These are phyloP conservation scores for Metschnikowia baotianmanensis DNA, from an alignment of 805 yeast genomes.

Conservation along the genomic window DNA sequence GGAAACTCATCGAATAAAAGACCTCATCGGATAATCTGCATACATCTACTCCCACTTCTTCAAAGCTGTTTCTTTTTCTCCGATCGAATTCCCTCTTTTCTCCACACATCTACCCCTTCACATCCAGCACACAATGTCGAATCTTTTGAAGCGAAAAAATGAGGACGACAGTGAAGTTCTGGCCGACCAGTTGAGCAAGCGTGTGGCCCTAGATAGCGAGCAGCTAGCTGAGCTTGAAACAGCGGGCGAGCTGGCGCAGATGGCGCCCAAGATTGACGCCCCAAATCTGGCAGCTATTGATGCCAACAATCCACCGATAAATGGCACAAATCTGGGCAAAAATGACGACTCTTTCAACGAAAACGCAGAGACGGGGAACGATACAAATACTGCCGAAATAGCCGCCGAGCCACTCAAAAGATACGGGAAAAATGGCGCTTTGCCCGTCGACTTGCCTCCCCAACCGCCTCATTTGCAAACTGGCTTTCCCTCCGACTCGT, in stretches of 20 bases:
- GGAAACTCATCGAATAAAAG: too few species aligned
- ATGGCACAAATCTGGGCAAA: too few species aligned
- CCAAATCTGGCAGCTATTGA: background rate
- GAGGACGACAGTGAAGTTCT: constrained; percentile 48
- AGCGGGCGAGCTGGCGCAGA: background rate
- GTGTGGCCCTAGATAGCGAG: constrained; percentile 71
- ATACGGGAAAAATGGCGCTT: too few species aligned
- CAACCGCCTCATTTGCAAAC: background rate
- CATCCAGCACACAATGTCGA: constrained; percentile 17
- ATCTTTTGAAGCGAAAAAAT: constrained; percentile 62
- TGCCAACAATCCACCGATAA: too few species aligned
- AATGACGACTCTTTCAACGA: too few species aligned
- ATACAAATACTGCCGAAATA: background rate
- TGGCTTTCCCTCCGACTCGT: background rate
- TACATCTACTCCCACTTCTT: too few species aligned
- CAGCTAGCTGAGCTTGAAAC: constrained; percentile 30
- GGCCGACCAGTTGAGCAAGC: constrained; percentile 53
- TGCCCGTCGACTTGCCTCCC: background rate
- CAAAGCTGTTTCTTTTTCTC: too few species aligned
- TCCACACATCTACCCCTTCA: background rate
- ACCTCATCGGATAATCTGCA: too few species aligned
- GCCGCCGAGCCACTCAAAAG: too few species aligned
- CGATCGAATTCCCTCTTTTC: too few species aligned
- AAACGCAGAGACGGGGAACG: background rate
- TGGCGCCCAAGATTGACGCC: constrained; percentile 2